Evolutionary conservation across 495 filamentous ascomycete genomes (phyloP).

Genomic region (Emericellopsis terricola): DNA sequence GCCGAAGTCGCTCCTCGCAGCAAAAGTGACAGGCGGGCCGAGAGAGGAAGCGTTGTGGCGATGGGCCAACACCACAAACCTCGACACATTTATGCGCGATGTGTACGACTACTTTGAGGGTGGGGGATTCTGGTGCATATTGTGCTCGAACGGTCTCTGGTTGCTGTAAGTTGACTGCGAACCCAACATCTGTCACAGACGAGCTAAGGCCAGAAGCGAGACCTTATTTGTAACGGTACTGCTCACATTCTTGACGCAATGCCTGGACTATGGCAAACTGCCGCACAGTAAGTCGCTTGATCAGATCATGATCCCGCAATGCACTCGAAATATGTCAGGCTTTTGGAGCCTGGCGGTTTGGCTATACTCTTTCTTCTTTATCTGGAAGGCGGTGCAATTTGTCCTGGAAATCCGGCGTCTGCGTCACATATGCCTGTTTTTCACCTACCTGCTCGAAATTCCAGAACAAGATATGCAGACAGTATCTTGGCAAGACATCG

Average conservation of each 20-base stretch:
- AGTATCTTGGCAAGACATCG: conserved; percentile 87
- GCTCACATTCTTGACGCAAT: conserved; percentile 69
- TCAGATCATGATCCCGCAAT: conserved; percentile 64
- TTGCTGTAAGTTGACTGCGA: conserved; percentile 40
- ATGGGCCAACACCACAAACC: conserved; percentile 84
- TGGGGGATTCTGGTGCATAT: conserved; percentile 78
- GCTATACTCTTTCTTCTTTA: conserved; percentile 77
- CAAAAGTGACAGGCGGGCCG: conserved; percentile 32
- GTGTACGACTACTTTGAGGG: conserved; percentile 83
- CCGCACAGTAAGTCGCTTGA: conserved; percentile 56
- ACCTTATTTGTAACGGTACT: conserved; percentile 71
- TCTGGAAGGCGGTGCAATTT: conserved; percentile 59
- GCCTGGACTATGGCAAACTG: conserved; percentile 65
- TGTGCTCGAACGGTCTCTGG: conserved; percentile 49
- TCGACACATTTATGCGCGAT: conserved; percentile 79
- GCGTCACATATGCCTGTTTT: conserved; percentile 73
- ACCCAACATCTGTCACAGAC: conserved; percentile 1
- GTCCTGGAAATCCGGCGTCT: conserved; percentile 60
- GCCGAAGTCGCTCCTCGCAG: conserved; percentile 12
- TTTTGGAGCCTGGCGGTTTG: conserved; percentile 63
- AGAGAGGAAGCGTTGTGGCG: conserved; percentile 84
- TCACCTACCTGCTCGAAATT: conserved; percentile 65
- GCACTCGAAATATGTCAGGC: conserved; percentile 73
- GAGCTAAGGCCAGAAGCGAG: conserved; percentile 14
- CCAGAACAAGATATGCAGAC: conserved; percentile 90